Conservation (phyloP, 1,284 basidiomycete species). For the Cronartium quercuum region DNA sequence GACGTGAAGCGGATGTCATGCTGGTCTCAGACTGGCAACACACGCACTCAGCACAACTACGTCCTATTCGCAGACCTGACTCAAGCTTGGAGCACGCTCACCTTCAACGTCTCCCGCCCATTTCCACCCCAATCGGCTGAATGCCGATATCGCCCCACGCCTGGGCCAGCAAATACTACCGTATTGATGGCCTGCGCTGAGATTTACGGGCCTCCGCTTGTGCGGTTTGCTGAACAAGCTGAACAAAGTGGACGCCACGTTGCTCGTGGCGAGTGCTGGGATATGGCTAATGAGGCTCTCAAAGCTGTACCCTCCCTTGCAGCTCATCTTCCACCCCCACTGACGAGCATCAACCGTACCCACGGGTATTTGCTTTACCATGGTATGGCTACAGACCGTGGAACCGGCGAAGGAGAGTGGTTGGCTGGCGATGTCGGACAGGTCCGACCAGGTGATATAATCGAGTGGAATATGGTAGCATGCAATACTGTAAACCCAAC, state of each 20-base stretch:
- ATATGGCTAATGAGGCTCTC: slow-evolving; percentile 57
- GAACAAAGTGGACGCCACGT: slow-evolving; percentile 53
- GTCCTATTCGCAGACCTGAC: slow-evolving; percentile 56
- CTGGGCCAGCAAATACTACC: slow-evolving; percentile 48
- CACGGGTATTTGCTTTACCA: slow-evolving; percentile 58
- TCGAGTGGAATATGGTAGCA: slow-evolving; percentile 53
- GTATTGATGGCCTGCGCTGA: slow-evolving; percentile 53
- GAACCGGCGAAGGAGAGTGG: slow-evolving; percentile 53
- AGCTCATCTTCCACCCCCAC: slow-evolving; percentile 54
- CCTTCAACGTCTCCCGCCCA: slow-evolving; percentile 43
- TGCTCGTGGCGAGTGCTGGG: slow-evolving; percentile 59
- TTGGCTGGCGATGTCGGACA: slow-evolving; percentile 46
- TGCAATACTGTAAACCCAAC: slow-evolving; percentile 25
- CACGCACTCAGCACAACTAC: slow-evolving; percentile 50
- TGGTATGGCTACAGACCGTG: slow-evolving; percentile 49
- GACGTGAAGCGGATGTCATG: slow-evolving; percentile 27
- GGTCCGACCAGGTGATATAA: slow-evolving; percentile 57
- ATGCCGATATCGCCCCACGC: slow-evolving; percentile 51
- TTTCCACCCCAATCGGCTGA: slow-evolving; percentile 50
- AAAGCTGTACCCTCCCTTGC: slow-evolving; percentile 53
- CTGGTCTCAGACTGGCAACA: slow-evolving; percentile 44
- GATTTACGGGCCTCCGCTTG: slow-evolving; percentile 56
- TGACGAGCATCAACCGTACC: slow-evolving; percentile 55
- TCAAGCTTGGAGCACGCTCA: slow-evolving; percentile 54
- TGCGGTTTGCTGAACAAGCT: slow-evolving; percentile 55